Evolutionary conservation across 352 stramenopile species (phyloP), one percentile per base, ranked within the genome.

Genomic region (Blastocystis sp.): DNA sequence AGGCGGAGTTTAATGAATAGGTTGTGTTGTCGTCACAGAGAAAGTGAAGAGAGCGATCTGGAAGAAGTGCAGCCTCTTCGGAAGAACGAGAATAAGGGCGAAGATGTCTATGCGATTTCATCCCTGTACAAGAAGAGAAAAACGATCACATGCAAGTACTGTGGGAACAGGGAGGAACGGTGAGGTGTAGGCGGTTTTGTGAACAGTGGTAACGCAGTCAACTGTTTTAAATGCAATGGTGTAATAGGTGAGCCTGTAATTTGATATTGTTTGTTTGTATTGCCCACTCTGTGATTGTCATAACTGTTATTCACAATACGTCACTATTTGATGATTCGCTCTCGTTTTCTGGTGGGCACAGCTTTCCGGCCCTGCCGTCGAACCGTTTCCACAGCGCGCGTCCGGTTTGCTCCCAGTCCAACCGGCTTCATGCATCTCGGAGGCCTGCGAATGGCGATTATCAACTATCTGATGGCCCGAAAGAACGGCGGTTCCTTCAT

Each of bases 381-480:
- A 44, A 49, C 14, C 11, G 24, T 34, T 48, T 73, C 54, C 14
- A 67, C 73, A 36, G 49, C 40, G 11, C 54, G 87, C 8, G 91
- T 93, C 51, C 91, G 93, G 32, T 96, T 94, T 72, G 93, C 93
- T 36, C 93, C 93, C 42, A 95, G 91, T 64, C 93, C 93, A 11
- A 96, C 93, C 21, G 93, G 93, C 1, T 93, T 92, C 54, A 76
- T 96, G 85, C 93, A 96, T 86, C 87, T 96, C 32, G 93, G 93
- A 32, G 93, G 93, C 0, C 88, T 96, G 65, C 91, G 93, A 84
- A 96, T 93, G 46, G 93, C 93, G 67, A 88, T 96, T 36, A 96
- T 96, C 88, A 96, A 96, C 86, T 96, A 94, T 88, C 87, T 96
- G 48, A 94, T 95, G 54, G 93, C 93, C 29, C 93, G 93, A 76